Evolutionary conservation across 148 eudicot species (phyloP).

Genomic region (Bassia scoparia): DNA sequence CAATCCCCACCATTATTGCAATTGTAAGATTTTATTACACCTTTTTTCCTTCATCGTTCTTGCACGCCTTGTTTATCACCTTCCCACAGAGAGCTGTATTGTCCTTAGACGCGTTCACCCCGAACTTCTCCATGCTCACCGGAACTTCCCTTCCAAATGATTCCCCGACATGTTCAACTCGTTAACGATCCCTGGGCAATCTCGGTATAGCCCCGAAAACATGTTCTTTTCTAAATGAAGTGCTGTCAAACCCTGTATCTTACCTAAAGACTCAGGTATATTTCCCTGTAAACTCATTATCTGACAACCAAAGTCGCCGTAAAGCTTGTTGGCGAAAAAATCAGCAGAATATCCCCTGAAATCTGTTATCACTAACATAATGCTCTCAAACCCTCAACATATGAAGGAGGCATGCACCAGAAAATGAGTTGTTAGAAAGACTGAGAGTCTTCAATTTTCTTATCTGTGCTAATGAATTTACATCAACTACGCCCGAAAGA

Average conservation of each 20-base stretch:
- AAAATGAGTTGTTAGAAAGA: slow-evolving; percentile 42
- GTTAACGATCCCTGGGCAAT: slow-evolving; percentile 30
- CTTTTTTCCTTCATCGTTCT: neutral
- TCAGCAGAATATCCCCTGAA: slow-evolving; percentile 48
- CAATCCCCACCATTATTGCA: slow-evolving; percentile 32
- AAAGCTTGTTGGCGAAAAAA: slow-evolving; percentile 30
- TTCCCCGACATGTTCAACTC: slow-evolving; percentile 39
- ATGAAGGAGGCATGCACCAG: slow-evolving; percentile 44
- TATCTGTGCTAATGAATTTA: slow-evolving; percentile 25
- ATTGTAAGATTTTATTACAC: slow-evolving; percentile 9
- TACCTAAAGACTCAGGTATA: slow-evolving; percentile 43
- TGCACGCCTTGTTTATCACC: slow-evolving; percentile 34
- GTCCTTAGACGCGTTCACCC: slow-evolving; percentile 36
- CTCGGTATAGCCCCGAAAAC: slow-evolving; percentile 50
- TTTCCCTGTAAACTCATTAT: slow-evolving; percentile 51
- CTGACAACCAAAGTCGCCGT: slow-evolving; percentile 37
- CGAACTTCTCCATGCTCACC: slow-evolving; percentile 35
- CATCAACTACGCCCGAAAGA: slow-evolving; percentile 39
- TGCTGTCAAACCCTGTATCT: slow-evolving; percentile 24
- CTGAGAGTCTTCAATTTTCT: slow-evolving; percentile 28
- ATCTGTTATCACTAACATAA: slow-evolving; percentile 35
- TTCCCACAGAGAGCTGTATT: slow-evolving; percentile 50
- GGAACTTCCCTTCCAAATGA: slow-evolving; percentile 53
- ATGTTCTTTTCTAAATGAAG: slow-evolving; percentile 40
- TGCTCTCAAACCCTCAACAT: slow-evolving; percentile 34